Percentiles rank a stretch among this genome's conserved stretches.
Evolutionary conservation across 371 early-diverging fungal species (phyloP).

Genomic region (Fennellomyces sp.): DNA sequence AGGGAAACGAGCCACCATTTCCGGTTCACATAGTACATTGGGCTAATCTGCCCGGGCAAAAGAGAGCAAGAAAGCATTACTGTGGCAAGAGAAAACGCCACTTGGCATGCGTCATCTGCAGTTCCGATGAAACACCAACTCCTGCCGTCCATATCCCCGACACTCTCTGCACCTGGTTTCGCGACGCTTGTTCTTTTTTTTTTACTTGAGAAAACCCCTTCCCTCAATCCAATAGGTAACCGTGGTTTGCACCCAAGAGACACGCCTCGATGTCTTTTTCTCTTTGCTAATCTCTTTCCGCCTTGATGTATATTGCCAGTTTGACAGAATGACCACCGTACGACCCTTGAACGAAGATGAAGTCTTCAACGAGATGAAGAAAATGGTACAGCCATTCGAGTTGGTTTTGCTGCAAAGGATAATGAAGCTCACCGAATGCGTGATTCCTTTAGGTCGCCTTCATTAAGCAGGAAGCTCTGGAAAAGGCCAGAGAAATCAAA

Average conservation of each 20-base stretch:
- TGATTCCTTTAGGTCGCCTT: conserved; percentile 72
- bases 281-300: too few species aligned
- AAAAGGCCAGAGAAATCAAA: conserved; percentile 97
- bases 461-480: conserved; percentile 97
- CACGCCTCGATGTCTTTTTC: too few species aligned
- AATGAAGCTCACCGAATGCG: not conserved
- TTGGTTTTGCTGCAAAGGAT: not conserved
- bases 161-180: not conserved
- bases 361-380: conserved; percentile 87
- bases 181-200: not conserved
- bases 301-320: not conserved
- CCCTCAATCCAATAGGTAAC: too few species aligned
- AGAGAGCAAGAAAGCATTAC: too few species aligned
- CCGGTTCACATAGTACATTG: too few species aligned
- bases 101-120: not conserved
- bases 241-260: too few species aligned
- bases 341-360: conserved; percentile 90
- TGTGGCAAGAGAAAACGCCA: not conserved
- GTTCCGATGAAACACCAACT: not conserved
- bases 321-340: conserved; percentile 41
- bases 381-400: too few species aligned
- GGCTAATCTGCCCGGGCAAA: too few species aligned
- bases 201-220: too few species aligned
- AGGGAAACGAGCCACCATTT: too few species aligned
- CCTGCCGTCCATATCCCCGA: not conserved